phyloP scores from a whole-genome alignment of 164 flowering plant species.

The Vitis rupestris region DNA sequence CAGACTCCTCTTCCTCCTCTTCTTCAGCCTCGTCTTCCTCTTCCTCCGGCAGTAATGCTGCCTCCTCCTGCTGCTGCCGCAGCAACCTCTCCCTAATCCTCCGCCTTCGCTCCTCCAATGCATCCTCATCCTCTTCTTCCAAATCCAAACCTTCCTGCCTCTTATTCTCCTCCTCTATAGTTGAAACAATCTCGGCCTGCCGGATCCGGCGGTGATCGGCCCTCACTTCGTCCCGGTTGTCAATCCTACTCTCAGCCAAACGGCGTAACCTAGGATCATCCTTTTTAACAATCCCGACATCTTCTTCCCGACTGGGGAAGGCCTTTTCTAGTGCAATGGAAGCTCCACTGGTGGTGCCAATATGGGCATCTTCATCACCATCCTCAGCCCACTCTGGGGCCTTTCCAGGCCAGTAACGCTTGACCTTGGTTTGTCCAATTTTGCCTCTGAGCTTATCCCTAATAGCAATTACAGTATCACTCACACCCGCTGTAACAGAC shows the following conservation, averaged over 20 bases:
- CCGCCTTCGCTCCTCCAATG: slow-evolving; percentile 71
- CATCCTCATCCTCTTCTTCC: slow-evolving; percentile 84
- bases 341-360: slow-evolving; percentile 42
- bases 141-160: slow-evolving; percentile 59
- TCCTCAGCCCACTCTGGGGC: slow-evolving; percentile 97
- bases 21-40: slow-evolving; percentile 61
- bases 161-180: slow-evolving; percentile 67
- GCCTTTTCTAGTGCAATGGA: slow-evolving; percentile 52
- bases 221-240: slow-evolving; percentile 71
- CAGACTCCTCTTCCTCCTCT: slow-evolving; percentile 80
- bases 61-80: slow-evolving; percentile 54
- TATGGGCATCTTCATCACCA: slow-evolving; percentile 71
- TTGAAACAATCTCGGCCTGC: slow-evolving; percentile 90
- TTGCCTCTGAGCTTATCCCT: slow-evolving; percentile 91
- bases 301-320: slow-evolving; percentile 52
- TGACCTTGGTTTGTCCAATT: slow-evolving; percentile 87
- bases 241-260: slow-evolving; percentile 66
- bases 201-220: slow-evolving; percentile 82
- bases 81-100: slow-evolving; percentile 61
- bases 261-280: slow-evolving; percentile 90
- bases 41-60: slow-evolving; percentile 41
- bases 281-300: slow-evolving; percentile 27
- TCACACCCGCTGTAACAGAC: slow-evolving; percentile 95
- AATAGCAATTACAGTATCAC: slow-evolving; percentile 64
- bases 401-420: slow-evolving; percentile 95